A percentile compares a stretch with the other conserved stretches of the same genome.
phyloP scores from a whole-genome alignment of 208 protist species.

The Porcisia deanei region DNA sequence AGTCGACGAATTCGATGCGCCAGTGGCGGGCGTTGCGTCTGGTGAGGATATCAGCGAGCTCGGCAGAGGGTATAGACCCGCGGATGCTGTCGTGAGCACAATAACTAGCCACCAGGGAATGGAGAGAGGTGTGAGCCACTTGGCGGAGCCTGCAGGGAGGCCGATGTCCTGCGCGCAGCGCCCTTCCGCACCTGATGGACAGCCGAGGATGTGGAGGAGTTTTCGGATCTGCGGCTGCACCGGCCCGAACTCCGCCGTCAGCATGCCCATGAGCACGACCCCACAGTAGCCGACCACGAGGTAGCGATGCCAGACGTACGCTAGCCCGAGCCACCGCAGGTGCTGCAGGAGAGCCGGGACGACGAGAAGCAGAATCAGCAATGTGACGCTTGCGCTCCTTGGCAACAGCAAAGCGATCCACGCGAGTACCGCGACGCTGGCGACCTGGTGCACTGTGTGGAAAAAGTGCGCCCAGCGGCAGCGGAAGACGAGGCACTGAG shows the following conservation, averaged over 20 bases:
- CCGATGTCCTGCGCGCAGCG: constrained; percentile 26
- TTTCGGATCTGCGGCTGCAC: constrained; percentile 22
- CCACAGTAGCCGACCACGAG: constrained; percentile 35
- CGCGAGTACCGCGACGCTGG: constrained; percentile 16
- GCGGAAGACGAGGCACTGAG: constrained; percentile 30
- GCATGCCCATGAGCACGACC: constrained; percentile 29
- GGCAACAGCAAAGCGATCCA: constrained; percentile 30
- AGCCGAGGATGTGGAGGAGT: constrained; percentile 12
- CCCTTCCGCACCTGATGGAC: constrained; percentile 18
- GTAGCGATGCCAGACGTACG: constrained; percentile 31
- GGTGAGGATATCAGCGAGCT: constrained; percentile 2
- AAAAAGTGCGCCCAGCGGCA: constrained; percentile 20
- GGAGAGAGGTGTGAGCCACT: constrained; percentile 31
- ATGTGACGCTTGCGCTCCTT: constrained; percentile 22
- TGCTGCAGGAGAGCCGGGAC: constrained; percentile 20
- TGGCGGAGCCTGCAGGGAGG: constrained; percentile 12
- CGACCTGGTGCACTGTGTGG: constrained; percentile 10
- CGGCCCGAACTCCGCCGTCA: constrained; percentile 20
- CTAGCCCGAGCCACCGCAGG: constrained; percentile 15
- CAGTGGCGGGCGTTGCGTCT: neutral
- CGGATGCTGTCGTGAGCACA: constrained; percentile 22
- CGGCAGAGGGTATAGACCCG: constrained; percentile 14
- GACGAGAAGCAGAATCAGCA: constrained; percentile 28
- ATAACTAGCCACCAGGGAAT: constrained; percentile 31
- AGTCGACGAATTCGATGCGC: neutral